phyloP scores from a whole-genome alignment of 768 basidiomycete genomes.

The Vararia minispora region DNA sequence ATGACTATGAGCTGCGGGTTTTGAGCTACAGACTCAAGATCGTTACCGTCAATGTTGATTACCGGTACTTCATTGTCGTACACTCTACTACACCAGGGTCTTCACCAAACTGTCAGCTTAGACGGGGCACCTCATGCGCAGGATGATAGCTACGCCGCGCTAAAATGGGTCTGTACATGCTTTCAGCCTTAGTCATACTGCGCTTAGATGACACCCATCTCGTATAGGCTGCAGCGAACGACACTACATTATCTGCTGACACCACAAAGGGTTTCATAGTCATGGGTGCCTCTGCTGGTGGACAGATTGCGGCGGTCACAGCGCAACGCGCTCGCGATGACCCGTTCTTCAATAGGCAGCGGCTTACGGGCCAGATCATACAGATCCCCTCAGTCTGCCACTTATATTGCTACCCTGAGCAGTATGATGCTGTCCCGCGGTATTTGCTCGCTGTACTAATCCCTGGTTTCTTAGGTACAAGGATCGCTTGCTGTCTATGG shows the following conservation, averaged over 20 bases:
- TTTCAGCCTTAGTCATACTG: background rate
- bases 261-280: constrained; percentile 17
- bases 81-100: background rate
- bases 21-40: constrained; percentile 9
- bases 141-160: constrained; percentile 16
- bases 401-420: constrained; percentile 13
- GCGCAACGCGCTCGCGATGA: constrained; percentile 17
- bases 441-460: background rate
- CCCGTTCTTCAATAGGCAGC: constrained; percentile 10
- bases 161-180: constrained; percentile 16
- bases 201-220: too few species aligned
- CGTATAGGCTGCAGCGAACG: constrained; percentile 7
- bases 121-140: background rate
- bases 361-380: constrained; percentile 18
- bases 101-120: background rate
- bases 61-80: constrained; percentile 3
- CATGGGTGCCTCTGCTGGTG: constrained; percentile 18
- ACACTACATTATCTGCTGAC: constrained; percentile 6
- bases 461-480: background rate
- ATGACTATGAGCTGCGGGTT: constrained; percentile 10
- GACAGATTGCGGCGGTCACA: constrained; percentile 14
- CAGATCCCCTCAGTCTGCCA: constrained; percentile 14
- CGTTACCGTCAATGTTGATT: constrained; percentile 9
- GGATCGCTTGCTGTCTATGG: background rate
- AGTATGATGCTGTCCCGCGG: too few species aligned